These are phyloP conservation scores for Pyrus betulifolia DNA, from an alignment of 306 rosid genomes.

Conservation along the genomic window DNA sequence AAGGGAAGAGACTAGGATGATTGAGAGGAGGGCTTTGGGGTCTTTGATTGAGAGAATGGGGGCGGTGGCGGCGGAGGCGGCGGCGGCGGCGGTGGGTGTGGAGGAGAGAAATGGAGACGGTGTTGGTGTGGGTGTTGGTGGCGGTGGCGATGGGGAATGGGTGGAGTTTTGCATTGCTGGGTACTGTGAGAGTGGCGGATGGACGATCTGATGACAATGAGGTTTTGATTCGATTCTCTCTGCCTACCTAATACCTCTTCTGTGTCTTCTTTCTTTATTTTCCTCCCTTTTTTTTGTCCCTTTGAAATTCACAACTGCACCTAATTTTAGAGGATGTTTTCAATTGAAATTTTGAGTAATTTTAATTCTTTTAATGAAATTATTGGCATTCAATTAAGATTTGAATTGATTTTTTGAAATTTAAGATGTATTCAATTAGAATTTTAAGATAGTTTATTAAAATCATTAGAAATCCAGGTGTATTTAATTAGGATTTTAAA, in stretches of 20 bases:
- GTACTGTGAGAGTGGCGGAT: background rate
- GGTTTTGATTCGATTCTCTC: background rate
- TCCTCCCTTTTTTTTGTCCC: background rate
- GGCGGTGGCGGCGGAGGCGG: background rate
- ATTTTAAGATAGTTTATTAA: too few species aligned
- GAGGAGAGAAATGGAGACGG: background rate
- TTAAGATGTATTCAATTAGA: too few species aligned
- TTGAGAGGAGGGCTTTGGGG: conserved; percentile 46
- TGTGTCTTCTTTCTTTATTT: background rate
- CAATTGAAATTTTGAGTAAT: too few species aligned
- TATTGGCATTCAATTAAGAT: too few species aligned
- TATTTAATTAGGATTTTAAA: too few species aligned
- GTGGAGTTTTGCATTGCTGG: conserved; percentile 27
- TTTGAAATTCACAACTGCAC: too few species aligned
- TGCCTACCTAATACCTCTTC: background rate
- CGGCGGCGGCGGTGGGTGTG: background rate
- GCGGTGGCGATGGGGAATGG: background rate
- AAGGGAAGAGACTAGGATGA: conserved; percentile 43
- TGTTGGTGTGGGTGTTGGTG: conserved; percentile 13
- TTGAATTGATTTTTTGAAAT: too few species aligned
- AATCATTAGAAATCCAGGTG: too few species aligned
- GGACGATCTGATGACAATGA: background rate
- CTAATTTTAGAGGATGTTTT: too few species aligned
- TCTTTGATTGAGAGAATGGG: conserved; percentile 35
- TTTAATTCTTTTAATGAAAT: too few species aligned